phyloP scores from a whole-genome alignment of 139 green algal genomes.

The Pycnococcus provasolii region DNA sequence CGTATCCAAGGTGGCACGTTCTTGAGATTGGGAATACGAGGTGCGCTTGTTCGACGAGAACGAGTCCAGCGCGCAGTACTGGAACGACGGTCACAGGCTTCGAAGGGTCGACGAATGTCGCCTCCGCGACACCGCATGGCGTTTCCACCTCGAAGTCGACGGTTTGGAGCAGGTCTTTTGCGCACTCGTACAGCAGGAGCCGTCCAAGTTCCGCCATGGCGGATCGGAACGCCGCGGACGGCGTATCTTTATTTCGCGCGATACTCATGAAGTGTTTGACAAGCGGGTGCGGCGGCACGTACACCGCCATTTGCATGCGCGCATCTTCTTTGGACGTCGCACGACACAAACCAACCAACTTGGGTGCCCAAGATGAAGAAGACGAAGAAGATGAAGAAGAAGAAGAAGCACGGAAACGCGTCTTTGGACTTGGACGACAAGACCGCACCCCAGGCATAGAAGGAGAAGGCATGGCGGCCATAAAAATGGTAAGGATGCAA shows the following conservation, averaged over 20 bases:
- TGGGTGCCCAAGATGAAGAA: too few relatives aligned
- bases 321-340: too few relatives aligned
- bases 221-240: constrained; percentile 65
- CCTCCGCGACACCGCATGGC: constrained; percentile 67
- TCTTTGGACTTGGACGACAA: too few relatives aligned
- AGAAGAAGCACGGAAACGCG: too few relatives aligned
- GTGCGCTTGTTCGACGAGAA: constrained; percentile 62
- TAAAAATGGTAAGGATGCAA: too few relatives aligned
- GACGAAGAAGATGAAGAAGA: too few relatives aligned
- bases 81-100: constrained; percentile 80
- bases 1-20: constrained; percentile 82
- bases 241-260: constrained; percentile 66
- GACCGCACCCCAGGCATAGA: too few relatives aligned
- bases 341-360: too few relatives aligned
- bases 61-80: constrained; percentile 72
- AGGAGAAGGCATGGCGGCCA: too few relatives aligned
- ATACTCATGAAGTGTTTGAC: constrained; percentile 93
- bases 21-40: constrained; percentile 55
- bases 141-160: constrained; percentile 66
- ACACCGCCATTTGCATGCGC: constrained; percentile 54
- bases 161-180: constrained; percentile 73
- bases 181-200: constrained; percentile 79
- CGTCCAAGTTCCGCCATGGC: constrained; percentile 79
- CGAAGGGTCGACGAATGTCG: constrained; percentile 62
- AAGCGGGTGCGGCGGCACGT: constrained; percentile 87